Evolutionary conservation across 352 stramenopile genomes (phyloP), one percentile per base, ranked within the genome.

Genomic region (Phytophthora podocarpi): DNA sequence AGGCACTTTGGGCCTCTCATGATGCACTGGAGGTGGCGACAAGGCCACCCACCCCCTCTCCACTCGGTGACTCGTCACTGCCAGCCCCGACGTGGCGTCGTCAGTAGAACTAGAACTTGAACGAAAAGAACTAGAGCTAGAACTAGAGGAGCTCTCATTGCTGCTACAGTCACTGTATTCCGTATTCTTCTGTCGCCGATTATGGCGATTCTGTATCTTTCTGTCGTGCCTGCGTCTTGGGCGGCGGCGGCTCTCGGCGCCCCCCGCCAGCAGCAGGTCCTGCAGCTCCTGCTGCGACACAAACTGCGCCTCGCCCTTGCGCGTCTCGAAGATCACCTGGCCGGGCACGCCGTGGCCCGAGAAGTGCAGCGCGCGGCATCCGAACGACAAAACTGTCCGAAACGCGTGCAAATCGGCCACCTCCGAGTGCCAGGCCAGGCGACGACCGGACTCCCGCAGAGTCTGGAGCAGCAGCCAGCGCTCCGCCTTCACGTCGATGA

Each of bases 401-500:
- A 93, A 93, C 1, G 82, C 88, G 64, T 93, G 85, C 13, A 93
- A 57, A 53, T 93, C 82, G 0, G 85, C 85, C 34, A 93, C 85
- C 59, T 93, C 80, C 41, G 75, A 89, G 55, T 87, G 85, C 85
- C 85, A 93, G 39, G 78, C 72, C 48, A 93, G 78, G 23, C 72
- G 73, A 21, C 80, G 79, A 35, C 81, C 74, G 51, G 68, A 76
- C 58, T 93, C 85, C 24, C 81, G 80, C 35, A 93, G 46, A 31
- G 82, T 92, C 53, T 91, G 80, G 46, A 88, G 66, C 24, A 93
- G 78, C 53, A 93, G 72, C 43, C 77, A 78, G 23, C 85, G 82
- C 74, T 93, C 85, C 36, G 86, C 67, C 42, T 88, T 85, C 24
- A 93, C 85, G 68, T 90, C 85, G 68, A 93, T 89, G 67, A 93